Evolutionary conservation across 257 asterid genomes (phyloP).

Genomic region (Nyctanthes arbortristis): DNA sequence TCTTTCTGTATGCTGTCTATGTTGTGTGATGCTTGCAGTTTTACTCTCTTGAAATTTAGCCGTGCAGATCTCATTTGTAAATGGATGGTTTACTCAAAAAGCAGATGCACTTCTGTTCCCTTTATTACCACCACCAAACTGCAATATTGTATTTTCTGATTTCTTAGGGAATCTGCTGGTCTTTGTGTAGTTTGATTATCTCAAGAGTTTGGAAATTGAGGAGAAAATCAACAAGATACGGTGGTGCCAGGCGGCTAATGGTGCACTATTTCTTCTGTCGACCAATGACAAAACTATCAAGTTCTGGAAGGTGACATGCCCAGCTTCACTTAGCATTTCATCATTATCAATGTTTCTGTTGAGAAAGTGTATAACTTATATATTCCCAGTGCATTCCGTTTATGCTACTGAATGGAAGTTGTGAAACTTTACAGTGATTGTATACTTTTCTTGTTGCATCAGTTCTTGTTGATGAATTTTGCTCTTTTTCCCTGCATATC

Average conservation of each 20-base stretch:
- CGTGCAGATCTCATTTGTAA: constrained; percentile 9
- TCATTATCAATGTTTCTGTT: constrained; percentile 5
- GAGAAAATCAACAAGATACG: constrained; percentile 98
- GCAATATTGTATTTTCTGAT: background rate
- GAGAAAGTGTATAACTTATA: background rate
- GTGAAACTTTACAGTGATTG: constrained; percentile 9
- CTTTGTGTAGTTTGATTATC: constrained; percentile 79
- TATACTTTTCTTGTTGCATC: constrained; percentile 2
- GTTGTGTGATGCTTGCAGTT: background rate
- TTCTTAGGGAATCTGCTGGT: background rate
- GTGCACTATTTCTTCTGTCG: constrained; percentile 91
- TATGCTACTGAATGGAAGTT: background rate
- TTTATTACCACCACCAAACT: background rate
- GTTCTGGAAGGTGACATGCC: constrained; percentile 82
- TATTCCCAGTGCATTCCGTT: constrained; percentile 13
- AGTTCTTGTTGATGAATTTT: constrained; percentile 12
- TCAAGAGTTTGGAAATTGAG: constrained; percentile 98
- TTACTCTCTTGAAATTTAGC: background rate
- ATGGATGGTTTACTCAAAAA: background rate
- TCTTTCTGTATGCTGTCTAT: constrained; percentile 6
- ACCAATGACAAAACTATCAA: constrained; percentile 98
- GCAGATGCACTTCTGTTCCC: constrained; percentile 22
- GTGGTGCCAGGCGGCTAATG: constrained; percentile 97
- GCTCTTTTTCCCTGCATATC: background rate
- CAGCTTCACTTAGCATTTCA: constrained; percentile 2